Evolutionary conservation across 148 eudicot species (phyloP).

Genomic region (Fagopyrum homotropicum): DNA sequence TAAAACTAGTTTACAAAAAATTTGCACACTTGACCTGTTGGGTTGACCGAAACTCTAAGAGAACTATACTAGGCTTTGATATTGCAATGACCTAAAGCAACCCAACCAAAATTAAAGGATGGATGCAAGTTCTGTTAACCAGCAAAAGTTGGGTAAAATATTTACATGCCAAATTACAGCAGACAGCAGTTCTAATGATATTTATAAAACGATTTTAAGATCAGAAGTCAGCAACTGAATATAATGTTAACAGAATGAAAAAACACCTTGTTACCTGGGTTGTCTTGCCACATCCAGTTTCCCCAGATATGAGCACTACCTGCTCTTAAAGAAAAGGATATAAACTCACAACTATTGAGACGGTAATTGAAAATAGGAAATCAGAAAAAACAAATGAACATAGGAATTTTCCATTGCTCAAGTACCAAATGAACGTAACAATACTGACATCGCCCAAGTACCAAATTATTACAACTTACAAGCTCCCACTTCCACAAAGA

Average conservation of each 20-base stretch:
- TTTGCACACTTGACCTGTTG: neutral
- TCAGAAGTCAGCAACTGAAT: neutral
- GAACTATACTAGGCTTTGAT: too few relatives aligned
- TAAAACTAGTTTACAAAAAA: too few relatives aligned
- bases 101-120: too few relatives aligned
- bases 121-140: too few relatives aligned
- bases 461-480: neutral
- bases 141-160: too few relatives aligned
- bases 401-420: neutral
- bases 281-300: constrained; percentile 98
- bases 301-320: constrained; percentile 96
- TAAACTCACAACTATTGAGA: neutral
- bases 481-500: neutral
- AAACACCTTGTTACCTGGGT: constrained; percentile 57
- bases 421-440: neutral
- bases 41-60: neutral
- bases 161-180: neutral
- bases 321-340: constrained; percentile 23
- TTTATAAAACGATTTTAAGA: neutral
- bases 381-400: neutral
- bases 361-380: neutral
- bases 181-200: neutral
- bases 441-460: neutral
- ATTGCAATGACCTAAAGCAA: too few relatives aligned
- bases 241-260: neutral